Percentiles rank a stretch among this genome's conserved stretches.
Conservation (phyloP, 2,329 filamentous ascomycete genomes). For the Colletotrichum siamense region DNA sequence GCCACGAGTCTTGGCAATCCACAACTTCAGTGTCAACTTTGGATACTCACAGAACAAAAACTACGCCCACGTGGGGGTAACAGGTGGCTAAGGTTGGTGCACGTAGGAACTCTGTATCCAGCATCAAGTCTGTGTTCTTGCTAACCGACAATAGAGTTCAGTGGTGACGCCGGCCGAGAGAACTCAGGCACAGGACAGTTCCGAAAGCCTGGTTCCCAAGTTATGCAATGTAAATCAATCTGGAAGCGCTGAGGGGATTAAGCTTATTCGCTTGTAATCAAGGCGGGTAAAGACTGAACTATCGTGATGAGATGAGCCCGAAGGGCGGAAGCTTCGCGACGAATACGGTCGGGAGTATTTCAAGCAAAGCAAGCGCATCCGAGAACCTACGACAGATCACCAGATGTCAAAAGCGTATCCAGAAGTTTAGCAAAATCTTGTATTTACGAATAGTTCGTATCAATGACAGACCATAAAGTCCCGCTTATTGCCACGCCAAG, state of each 20-base stretch:
- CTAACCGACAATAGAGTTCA: background rate
- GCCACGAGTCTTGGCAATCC: background rate
- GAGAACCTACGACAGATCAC: background rate
- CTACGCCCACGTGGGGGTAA: background rate
- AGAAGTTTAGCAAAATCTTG: background rate
- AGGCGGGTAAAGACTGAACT: background rate
- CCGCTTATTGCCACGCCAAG: background rate
- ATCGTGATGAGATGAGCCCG: background rate
- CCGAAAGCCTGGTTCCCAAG: background rate
- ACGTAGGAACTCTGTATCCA: background rate
- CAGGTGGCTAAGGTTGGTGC: background rate
- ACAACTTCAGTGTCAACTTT: background rate
- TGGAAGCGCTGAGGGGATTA: accelerated
- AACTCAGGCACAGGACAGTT: accelerated
- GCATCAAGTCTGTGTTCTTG: background rate
- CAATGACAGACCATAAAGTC: background rate
- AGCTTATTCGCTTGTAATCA: background rate
- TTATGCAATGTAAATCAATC: background rate
- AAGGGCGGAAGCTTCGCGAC: background rate
- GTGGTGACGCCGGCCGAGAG: background rate
- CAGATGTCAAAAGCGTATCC: background rate
- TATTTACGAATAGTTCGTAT: background rate
- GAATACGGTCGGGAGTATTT: background rate
- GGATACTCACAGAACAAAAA: background rate
- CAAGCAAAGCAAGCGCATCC: accelerated